Base-by-base conservation (phyloP, 1,284 basidiomycete species). In the Cerioporus squamosus region DNA sequence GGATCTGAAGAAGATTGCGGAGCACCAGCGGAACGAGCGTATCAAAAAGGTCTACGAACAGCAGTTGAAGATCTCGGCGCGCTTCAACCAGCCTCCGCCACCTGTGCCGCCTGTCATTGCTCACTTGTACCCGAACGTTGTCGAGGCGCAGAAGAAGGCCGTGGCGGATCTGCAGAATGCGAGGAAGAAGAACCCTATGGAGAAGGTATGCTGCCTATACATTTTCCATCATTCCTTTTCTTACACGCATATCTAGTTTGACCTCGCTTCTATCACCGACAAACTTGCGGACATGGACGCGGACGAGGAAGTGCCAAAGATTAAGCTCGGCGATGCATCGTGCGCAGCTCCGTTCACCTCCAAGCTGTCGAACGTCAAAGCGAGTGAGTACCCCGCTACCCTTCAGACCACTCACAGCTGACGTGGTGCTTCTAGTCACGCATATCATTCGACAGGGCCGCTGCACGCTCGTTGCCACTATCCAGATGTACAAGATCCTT, bases 401-500 rank as follows among this genome's bases (percentile, higher is more conserved):
- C 40, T 9, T 43, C 10, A n/a, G 40, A n/a, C 9, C 14, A 5
- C 40, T 43, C 8, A 15, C 6, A 6, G 8, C 42, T 66, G 53
- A 68, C 66, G n/a, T 12, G n/a, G 57, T 14, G 26, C 22, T 51
- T 14, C 39, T 63, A 94, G 93, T 97, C 68, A 90, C 93, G 26
- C 94, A 95, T 72, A 97, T 98, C 72, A 97, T 98, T 67, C 88
- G 95, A 44, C 95, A 98, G 77, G 95, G 96, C 22, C 91, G 95
- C 45, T 97, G 95, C 79, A 98, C 95, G 0, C 86, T 98, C 15
- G 95, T 98, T 44, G 95, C 95, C 1, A 98, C 95, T 1, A 92
- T 96, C 57, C 96, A 98, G 77, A 98, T 98, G 95, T 98, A 97
- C 87, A 97, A 97, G 81, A 98, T 98, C 66, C 81, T 98, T 39